phyloP scores from a whole-genome alignment of 2,329 filamentous ascomycete species.

The Coniochaeta prunicola region DNA sequence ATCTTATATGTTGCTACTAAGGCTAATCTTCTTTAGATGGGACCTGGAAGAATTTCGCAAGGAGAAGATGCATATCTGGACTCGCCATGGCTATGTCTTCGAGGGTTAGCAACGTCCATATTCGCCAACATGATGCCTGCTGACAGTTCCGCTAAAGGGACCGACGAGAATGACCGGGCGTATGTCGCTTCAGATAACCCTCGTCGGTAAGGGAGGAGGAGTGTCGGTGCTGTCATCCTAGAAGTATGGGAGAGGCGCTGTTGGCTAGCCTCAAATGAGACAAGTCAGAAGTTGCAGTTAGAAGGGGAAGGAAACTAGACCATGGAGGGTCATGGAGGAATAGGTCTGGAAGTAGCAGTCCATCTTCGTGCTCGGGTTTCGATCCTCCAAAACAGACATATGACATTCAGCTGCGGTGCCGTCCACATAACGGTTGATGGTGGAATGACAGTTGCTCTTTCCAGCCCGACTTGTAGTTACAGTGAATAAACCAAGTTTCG shows the following conservation, averaged over 20 bases:
- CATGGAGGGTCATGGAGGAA: too few relatives aligned
- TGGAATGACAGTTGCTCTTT: too few relatives aligned
- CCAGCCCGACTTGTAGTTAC: too few relatives aligned
- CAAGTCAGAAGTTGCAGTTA: too few relatives aligned
- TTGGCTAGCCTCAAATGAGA: too few relatives aligned
- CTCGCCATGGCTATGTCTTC: conserved; percentile 40
- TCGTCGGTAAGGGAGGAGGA: not conserved
- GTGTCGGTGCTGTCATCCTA: not conserved
- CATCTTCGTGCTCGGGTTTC: too few relatives aligned
- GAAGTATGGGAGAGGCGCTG: not conserved
- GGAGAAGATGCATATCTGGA: conserved; percentile 59
- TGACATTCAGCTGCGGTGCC: too few relatives aligned
- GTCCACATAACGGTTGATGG: too few relatives aligned
- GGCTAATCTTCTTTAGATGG: conserved; percentile 41
- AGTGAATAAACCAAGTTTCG: too few relatives aligned
- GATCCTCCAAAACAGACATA: too few relatives aligned
- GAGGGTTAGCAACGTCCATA: conserved; percentile 23
- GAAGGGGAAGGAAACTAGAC: too few relatives aligned
- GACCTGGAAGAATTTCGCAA: conserved; percentile 76
- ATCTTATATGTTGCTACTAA: not conserved
- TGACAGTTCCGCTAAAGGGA: not conserved
- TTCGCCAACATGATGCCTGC: not conserved
- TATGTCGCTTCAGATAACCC: not conserved
- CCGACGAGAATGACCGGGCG: not conserved
- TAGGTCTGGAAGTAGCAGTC: too few relatives aligned